A percentile compares a stretch with the other conserved stretches of the same genome.
These are phyloP conservation scores for Zalerion maritima DNA, from an alignment of 495 filamentous ascomycete genomes.

Conservation along the genomic window DNA sequence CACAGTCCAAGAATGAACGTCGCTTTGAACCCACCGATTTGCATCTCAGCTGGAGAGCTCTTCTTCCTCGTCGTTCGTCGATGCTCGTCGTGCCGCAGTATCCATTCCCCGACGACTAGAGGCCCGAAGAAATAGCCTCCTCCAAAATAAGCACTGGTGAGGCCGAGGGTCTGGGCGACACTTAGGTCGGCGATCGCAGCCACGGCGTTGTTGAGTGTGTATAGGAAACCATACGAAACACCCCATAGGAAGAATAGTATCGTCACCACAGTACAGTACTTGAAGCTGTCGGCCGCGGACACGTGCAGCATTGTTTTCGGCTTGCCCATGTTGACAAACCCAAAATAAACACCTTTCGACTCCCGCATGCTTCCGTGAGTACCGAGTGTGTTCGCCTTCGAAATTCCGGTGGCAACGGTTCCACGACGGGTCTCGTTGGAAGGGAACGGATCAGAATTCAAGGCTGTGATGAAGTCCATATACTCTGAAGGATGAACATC, in stretches of 20 bases:
- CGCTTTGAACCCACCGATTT: conserved; percentile 37
- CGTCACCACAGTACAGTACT: conserved; percentile 47
- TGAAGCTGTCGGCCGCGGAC: conserved; percentile 28
- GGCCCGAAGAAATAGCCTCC: conserved; percentile 51
- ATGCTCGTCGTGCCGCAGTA: conserved; percentile 43
- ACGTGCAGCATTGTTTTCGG: conserved; percentile 63
- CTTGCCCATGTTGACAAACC: conserved; percentile 69
- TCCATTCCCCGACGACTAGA: conserved; percentile 49
- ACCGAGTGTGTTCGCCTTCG: conserved; percentile 8
- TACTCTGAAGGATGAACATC: too few species aligned
- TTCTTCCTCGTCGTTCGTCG: conserved; percentile 12
- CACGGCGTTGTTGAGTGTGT: conserved; percentile 45
- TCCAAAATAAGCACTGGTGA: conserved; percentile 28
- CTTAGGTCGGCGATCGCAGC: conserved; percentile 23
- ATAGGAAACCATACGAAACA: conserved; percentile 53
- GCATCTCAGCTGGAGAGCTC: conserved; percentile 18
- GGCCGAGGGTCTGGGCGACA: conserved; percentile 21
- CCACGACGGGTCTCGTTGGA: conserved; percentile 20
- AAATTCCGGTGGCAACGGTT: conserved; percentile 2
- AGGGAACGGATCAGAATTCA: conserved; percentile 45
- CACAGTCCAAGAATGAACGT: conserved; percentile 46
- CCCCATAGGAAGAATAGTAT: conserved; percentile 82
- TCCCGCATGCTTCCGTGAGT: conserved; percentile 2
- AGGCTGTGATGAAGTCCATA: conserved; percentile 21
- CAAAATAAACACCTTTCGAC: conserved; percentile 42